These are phyloP conservation scores for Notholithocarpus densiflorus DNA, from an alignment of 306 rosid genomes.

Conservation along the genomic window DNA sequence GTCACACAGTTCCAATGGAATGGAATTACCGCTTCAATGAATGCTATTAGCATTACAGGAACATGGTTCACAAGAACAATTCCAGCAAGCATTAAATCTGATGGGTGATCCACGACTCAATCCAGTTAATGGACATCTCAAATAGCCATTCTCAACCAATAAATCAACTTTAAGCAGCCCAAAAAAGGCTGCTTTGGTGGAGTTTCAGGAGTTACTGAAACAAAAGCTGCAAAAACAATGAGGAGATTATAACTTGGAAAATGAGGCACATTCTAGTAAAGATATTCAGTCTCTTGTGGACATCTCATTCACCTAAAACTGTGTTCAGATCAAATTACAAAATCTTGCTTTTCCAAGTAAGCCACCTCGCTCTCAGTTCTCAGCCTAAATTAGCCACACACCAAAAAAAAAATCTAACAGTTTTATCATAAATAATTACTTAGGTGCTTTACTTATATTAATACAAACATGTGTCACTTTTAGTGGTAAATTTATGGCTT, in stretches of 20 bases:
- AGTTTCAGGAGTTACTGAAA: constrained; percentile 34
- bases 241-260: constrained; percentile 79
- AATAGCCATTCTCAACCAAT: constrained; percentile 15
- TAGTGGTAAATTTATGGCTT: neutral
- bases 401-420: neutral
- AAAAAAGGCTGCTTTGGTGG: constrained; percentile 14
- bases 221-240: constrained; percentile 70
- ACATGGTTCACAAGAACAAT: no score
- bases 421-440: neutral
- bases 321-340: constrained; percentile 42
- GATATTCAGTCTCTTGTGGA: neutral
- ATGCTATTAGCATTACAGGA: no score
- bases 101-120: no score
- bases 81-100: no score
- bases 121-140: constrained; percentile 26
- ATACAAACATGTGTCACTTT: neutral
- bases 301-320: constrained; percentile 9
- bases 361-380: constrained; percentile 10
- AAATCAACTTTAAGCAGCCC: constrained; percentile 35
- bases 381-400: neutral
- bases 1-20: constrained; percentile 47
- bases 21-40: constrained; percentile 81
- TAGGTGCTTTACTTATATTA: neutral
- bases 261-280: constrained; percentile 15
- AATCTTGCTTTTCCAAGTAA: constrained; percentile 76